These are phyloP conservation scores for Colletotrichum falcatum DNA, from an alignment of 2,329 filamentous ascomycete species.

Conservation along the genomic window DNA sequence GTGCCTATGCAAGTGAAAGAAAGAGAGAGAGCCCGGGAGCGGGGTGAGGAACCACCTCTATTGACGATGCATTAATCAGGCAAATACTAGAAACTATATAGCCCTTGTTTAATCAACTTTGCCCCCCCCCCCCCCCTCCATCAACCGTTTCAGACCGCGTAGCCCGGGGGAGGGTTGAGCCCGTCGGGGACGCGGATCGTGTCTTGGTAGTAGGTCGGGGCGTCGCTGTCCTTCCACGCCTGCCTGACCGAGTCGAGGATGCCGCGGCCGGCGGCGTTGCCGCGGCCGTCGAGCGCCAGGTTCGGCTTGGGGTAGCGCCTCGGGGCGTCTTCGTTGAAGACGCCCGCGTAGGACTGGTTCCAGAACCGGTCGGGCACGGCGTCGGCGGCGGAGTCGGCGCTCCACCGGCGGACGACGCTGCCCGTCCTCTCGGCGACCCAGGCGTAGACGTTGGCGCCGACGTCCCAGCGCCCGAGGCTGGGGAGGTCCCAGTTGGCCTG, in stretches of 20 bases:
- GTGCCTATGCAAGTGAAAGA: no score
- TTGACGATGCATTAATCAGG: no score
- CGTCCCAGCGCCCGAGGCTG: constrained; percentile 78
- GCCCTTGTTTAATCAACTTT: no score
- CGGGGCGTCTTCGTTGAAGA: constrained; percentile 54
- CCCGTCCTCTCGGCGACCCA: constrained; percentile 71
- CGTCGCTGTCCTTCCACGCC: constrained; percentile 52
- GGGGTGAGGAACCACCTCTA: no score
- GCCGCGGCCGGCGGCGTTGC: constrained; percentile 48
- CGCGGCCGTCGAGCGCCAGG: constrained; percentile 45
- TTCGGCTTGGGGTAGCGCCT: constrained; percentile 57
- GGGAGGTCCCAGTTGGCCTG: constrained; percentile 77
- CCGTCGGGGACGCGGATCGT: constrained; percentile 56
- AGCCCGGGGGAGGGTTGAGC: constrained; percentile 56
- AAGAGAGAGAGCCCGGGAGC: no score
- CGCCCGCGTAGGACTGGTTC: constrained; percentile 67
- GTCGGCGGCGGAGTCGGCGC: constrained; percentile 44
- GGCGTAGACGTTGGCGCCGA: constrained; percentile 77
- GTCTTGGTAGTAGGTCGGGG: constrained; percentile 57
- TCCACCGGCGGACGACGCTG: constrained; percentile 60
- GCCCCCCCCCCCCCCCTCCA: no score
- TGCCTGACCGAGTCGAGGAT: constrained; percentile 55
- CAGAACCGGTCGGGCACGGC: constrained; percentile 58
- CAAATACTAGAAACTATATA: no score
- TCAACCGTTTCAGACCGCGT: constrained; percentile 35